Evolutionary conservation across 257 asterid species (phyloP), one percentile per base, ranked within the genome.

Genomic region (Marsdenia floribunda): DNA sequence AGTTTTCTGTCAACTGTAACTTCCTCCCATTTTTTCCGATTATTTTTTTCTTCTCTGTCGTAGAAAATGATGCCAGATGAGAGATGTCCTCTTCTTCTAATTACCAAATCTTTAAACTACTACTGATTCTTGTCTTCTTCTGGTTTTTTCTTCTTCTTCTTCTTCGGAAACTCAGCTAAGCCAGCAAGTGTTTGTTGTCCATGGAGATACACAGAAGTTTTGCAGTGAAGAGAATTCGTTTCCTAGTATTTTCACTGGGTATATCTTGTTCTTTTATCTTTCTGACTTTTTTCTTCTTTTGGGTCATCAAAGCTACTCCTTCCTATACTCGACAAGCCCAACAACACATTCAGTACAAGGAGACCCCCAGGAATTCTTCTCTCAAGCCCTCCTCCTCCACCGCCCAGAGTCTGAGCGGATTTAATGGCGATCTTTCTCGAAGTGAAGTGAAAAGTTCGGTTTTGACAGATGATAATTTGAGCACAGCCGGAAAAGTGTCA

Each of bases 151-250:
- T 44, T 6, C 75, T 26, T 7, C 73, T 53, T 57, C 24, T 72
- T 29, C 35, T 44, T 46, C 52, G 10, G 38, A 13, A 46, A 12
- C 76, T 55, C 63, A 24, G 33, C n/a, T 3, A 35, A 70, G 60
- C 70, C 33, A 52, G 18, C 65, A 8, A 47, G 26, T 55, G 50
- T 37, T 6, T 66, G 26, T 66, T 65, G 52, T 15, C 19, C 24
- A 88, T 90, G 96, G 96, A 93, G 87, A 88, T 83, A 83, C 96
- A 86, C 75, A 83, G 76, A 75, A 87, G 96, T 73, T 90, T 88
- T 72, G 82, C 86, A 0, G 65, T 68, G 57, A 88, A 87, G 72
- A 89, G 93, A 81, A 71, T 87, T 70, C 88, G 82, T 75, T 76
- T 81, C 60, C 33, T 87, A 78, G 83, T 86, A 15, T 81, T 89